Percentiles rank a stretch among this genome's conserved stretches.
Conservation (phyloP, 2,329 filamentous ascomycete species). For the Didymella pomorum region DNA sequence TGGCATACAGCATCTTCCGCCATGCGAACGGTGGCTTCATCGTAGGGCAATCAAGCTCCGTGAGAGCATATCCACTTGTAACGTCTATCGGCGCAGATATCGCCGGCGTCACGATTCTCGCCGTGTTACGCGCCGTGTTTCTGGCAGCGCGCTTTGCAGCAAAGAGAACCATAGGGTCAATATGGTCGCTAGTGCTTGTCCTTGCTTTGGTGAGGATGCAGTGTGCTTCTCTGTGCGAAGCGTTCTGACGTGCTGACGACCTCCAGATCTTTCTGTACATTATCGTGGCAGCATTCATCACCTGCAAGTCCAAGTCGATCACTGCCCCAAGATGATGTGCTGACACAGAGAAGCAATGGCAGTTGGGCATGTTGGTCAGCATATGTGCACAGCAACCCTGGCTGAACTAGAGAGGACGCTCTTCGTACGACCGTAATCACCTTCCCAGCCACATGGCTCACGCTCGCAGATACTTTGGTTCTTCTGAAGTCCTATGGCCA, state of each 20-base stretch:
- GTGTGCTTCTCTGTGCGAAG: not conserved
- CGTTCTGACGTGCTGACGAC: conserved; percentile 2
- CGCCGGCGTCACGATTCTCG: conserved; percentile 26
- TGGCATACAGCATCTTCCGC: conserved; percentile 2
- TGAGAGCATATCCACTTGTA: conserved; percentile 12
- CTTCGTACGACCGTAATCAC: not conserved
- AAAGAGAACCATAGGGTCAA: conserved; percentile 29
- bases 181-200: conserved; percentile 30
- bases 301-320: conserved; percentile 22
- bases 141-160: conserved; percentile 29
- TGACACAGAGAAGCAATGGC: conserved; percentile 24
- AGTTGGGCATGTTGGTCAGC: conserved; percentile 26
- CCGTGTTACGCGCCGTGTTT: conserved; percentile 29
- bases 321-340: not conserved
- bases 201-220: conserved; percentile 28
- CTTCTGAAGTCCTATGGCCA: not conserved
- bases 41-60: conserved; percentile 14
- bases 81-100: conserved; percentile 22
- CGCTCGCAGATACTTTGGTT: not conserved
- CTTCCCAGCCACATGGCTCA: not conserved
- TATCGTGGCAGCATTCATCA: conserved; percentile 24
- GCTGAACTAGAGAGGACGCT: not conserved
- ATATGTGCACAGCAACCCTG: conserved; percentile 11
- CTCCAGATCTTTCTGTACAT: conserved; percentile 29
- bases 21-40: conserved; percentile 20